A percentile compares a stretch with the other conserved stretches of the same genome.
Evolutionary conservation across 371 early-diverging fungal species (phyloP).

Genomic region (Zychaea mexicana): DNA sequence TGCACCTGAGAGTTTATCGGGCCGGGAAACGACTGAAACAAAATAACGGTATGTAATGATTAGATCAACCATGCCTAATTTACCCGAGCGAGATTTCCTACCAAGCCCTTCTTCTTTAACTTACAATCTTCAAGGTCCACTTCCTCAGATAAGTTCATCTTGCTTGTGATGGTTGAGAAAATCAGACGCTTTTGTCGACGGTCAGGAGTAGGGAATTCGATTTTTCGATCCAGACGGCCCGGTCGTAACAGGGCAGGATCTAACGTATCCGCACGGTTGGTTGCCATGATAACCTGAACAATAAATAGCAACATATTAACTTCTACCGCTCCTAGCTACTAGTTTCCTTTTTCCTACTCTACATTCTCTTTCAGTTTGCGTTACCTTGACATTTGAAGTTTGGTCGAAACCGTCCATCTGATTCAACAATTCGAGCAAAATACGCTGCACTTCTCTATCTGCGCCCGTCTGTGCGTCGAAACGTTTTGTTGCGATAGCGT

Average conservation of each 20-base stretch:
- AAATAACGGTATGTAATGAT: not conserved
- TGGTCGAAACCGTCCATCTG: slow-evolving; percentile 99
- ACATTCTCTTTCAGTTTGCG: not conserved
- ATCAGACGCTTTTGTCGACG: slow-evolving; percentile 99
- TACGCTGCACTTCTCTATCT: slow-evolving; percentile 99
- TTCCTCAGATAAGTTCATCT: slow-evolving; percentile 99
- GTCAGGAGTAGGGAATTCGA: slow-evolving; percentile 99
- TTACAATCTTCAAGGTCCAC: slow-evolving; percentile 99
- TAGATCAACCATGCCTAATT: not conserved
- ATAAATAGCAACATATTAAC: not conserved
- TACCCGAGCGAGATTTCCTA: not conserved
- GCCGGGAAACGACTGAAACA: slow-evolving; percentile 88
- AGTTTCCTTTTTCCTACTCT: not conserved
- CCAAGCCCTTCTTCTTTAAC: slow-evolving; percentile 22
- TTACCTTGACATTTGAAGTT: slow-evolving; percentile 95
- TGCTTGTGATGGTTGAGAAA: slow-evolving; percentile 95
- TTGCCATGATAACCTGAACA: slow-evolving; percentile 98
- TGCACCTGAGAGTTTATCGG: slow-evolving; percentile 98
- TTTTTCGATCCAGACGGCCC: slow-evolving; percentile 99
- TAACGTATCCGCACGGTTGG: slow-evolving; percentile 99
- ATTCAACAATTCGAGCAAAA: slow-evolving; percentile 97
- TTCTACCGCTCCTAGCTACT: not conserved
- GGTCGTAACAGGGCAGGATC: slow-evolving; percentile 99
- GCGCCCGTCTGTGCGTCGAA: slow-evolving; percentile 99
- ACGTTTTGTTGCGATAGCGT: slow-evolving; percentile 99